These are phyloP conservation scores for Exserohilum rostratum DNA, from an alignment of 2,329 filamentous ascomycete species.

Conservation along the genomic window DNA sequence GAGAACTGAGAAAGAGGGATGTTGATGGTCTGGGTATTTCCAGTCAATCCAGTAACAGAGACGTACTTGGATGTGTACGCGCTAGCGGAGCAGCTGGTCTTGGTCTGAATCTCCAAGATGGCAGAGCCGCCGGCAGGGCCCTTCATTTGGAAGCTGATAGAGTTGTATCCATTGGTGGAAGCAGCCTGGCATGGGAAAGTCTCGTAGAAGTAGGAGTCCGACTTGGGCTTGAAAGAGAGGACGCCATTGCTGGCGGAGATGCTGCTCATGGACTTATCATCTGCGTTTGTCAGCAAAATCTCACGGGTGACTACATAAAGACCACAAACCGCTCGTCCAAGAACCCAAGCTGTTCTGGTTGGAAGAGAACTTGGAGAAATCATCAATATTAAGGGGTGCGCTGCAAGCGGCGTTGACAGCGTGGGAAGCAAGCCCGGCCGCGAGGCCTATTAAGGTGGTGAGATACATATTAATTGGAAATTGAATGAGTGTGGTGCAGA, in stretches of 20 bases:
- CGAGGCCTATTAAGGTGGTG: slow-evolving; percentile 40
- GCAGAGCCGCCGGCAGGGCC: slow-evolving; percentile 52
- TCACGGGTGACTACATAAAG: no score
- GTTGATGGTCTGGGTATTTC: slow-evolving; percentile 57
- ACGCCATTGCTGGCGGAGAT: slow-evolving; percentile 52
- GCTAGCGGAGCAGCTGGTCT: slow-evolving; percentile 51
- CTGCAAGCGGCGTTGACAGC: slow-evolving; percentile 44
- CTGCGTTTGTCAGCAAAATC: slow-evolving; percentile 40
- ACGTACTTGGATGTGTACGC: slow-evolving; percentile 54
- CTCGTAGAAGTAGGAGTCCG: slow-evolving; percentile 61
- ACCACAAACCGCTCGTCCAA: slow-evolving; percentile 44
- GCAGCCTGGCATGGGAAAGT: slow-evolving; percentile 58
- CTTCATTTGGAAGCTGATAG: slow-evolving; percentile 56
- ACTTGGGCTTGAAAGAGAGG: slow-evolving; percentile 58
- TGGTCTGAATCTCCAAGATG: slow-evolving; percentile 57
- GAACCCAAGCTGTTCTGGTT: slow-evolving; percentile 45
- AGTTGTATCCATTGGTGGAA: slow-evolving; percentile 54
- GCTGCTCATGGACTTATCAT: slow-evolving; percentile 58
- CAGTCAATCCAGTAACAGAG: slow-evolving; percentile 56
- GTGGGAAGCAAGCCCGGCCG: slow-evolving; percentile 35
- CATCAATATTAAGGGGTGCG: slow-evolving; percentile 45
- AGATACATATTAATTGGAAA: slow-evolving; percentile 35
- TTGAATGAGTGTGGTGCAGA: slow-evolving; percentile 36
- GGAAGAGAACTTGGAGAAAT: slow-evolving; percentile 47
- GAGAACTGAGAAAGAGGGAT: slow-evolving; percentile 58